These are phyloP conservation scores for Nothophaeocryptopus gaeumannii DNA, from an alignment of 2,329 filamentous ascomycete genomes.

Conservation along the genomic window DNA sequence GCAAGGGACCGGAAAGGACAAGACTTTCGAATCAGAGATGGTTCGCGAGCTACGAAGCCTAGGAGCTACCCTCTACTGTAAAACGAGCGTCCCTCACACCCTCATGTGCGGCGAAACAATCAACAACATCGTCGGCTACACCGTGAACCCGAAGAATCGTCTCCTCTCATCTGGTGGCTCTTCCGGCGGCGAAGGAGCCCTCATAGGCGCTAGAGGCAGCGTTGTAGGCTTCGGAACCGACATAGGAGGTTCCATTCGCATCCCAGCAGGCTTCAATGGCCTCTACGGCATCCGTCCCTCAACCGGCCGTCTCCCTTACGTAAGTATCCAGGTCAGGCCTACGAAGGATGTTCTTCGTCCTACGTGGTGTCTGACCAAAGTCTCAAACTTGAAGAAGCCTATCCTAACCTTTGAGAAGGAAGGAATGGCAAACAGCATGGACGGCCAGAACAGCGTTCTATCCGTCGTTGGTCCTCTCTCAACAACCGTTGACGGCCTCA, in stretches of 20 bases:
- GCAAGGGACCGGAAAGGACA: slow-evolving; percentile 50
- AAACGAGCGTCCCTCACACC: slow-evolving; percentile 57
- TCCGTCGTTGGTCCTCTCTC: slow-evolving; percentile 64
- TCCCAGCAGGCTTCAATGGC: slow-evolving; percentile 60
- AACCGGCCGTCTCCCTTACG: slow-evolving; percentile 45
- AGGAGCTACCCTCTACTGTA: slow-evolving; percentile 56
- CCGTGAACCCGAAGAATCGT: slow-evolving; percentile 56
- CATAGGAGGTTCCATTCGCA: slow-evolving; percentile 55
- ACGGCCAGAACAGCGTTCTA: slow-evolving; percentile 61
- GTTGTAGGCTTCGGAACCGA: slow-evolving; percentile 58
- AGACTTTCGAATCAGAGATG: slow-evolving; percentile 57
- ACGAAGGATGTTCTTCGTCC: no score
- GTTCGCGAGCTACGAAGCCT: slow-evolving; percentile 53
- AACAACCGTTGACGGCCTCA: slow-evolving; percentile 54
- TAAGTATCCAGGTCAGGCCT: no score
- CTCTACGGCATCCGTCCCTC: slow-evolving; percentile 57
- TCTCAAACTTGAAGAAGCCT: no score
- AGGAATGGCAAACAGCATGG: slow-evolving; percentile 61
- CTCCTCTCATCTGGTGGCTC: slow-evolving; percentile 55
- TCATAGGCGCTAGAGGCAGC: slow-evolving; percentile 54
- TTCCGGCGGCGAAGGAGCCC: slow-evolving; percentile 56
- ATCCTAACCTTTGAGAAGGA: slow-evolving; percentile 42
- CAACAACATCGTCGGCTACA: slow-evolving; percentile 60
- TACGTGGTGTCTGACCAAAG: no score
- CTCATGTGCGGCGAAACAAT: slow-evolving; percentile 59